Base-by-base conservation (phyloP, 169 alveolate genomes). In the Plasmodium knowlesi region DNA sequence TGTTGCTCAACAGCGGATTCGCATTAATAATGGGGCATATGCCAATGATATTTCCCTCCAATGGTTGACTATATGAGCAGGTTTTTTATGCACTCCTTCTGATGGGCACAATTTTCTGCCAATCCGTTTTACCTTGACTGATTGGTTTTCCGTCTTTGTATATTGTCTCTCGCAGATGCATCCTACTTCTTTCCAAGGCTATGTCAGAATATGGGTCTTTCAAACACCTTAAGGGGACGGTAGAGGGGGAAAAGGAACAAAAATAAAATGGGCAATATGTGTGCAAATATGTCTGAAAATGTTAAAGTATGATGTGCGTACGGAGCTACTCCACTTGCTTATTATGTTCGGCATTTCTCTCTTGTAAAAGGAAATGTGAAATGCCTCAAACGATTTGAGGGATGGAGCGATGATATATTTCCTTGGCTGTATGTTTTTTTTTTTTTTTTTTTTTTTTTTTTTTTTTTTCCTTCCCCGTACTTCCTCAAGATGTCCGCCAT, bases 401-500 rank as follows among this genome's bases (percentile, higher is more conserved):
- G 5, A 9, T 67, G 70, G 19, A 67, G 32, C 61, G 14, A 28
- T 22, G 16, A 1, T 32, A 22, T 30, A 74, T 57, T 72, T 28
- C 39, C 32, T 61, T n/a, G 37, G 30, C 79, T 84, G 28, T 22
- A 86, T 30, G 19, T 22, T 5, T 22, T 72, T 28, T 71, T 74
- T 82, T 86, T 28, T 71, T 22, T 72, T 30, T 5, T 22, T 5
- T 86, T 28, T 71, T 22, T 72, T 30, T 5, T 22, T 5, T 22
- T 86, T 16, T 71, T 74, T 92, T 54, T 54, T 84, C 25, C 54
- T 79, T 50, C 50, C 67, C 41, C 84, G 37, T 94, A 96, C 98
- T 93, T 96, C 94, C 98, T 95, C 57, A 96, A 96, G 30, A 96
- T 88, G 84, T 96, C 96, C 5, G 98, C 96, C 96, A 96, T 90